Conservation (phyloP, 495 filamentous ascomycete species). For the Chlorociboria aeruginascens region DNA sequence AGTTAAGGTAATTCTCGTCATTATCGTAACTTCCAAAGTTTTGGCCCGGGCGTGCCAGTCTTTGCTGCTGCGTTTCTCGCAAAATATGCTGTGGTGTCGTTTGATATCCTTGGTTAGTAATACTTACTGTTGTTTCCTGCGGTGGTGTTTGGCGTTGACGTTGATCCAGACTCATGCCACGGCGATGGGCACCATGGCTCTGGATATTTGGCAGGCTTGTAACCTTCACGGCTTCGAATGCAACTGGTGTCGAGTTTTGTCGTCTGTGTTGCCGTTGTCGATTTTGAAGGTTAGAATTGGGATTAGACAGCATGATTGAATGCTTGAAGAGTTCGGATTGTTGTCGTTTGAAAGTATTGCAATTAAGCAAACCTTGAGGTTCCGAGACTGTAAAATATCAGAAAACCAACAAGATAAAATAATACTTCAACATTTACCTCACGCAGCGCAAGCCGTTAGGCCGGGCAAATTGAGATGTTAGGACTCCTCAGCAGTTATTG, state of each 20-base stretch:
- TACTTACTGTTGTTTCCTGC: slow-evolving; percentile 45
- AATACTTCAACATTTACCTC: slow-evolving; percentile 37
- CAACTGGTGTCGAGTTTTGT: slow-evolving; percentile 76
- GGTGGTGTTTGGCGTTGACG: slow-evolving; percentile 39
- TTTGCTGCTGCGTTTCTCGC: slow-evolving; percentile 27
- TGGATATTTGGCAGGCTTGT: slow-evolving; percentile 44
- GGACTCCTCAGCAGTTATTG: slow-evolving; percentile 32
- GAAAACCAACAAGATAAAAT: slow-evolving; percentile 7
- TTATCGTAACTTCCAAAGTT: slow-evolving; percentile 19
- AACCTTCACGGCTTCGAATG: slow-evolving; percentile 57
- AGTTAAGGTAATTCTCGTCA: slow-evolving; percentile 31
- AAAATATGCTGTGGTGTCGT: slow-evolving; percentile 63
- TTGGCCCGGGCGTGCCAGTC: slow-evolving; percentile 49
- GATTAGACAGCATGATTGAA: slow-evolving; percentile 66
- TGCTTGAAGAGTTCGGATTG: slow-evolving; percentile 50
- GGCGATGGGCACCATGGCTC: slow-evolving; percentile 49
- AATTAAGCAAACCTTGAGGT: slow-evolving; percentile 34
- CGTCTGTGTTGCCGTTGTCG: slow-evolving; percentile 70
- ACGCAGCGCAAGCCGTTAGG: slow-evolving; percentile 63
- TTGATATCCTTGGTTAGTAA: slow-evolving; percentile 56
- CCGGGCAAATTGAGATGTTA: slow-evolving; percentile 37
- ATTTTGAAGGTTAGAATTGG: slow-evolving; percentile 49
- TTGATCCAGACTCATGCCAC: slow-evolving; percentile 71
- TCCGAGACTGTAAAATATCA: slow-evolving; percentile 37
- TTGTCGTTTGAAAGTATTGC: slow-evolving; percentile 35